Base-by-base conservation (phyloP, 345 rosid genomes). In the Ceriops zippeliana region DNA sequence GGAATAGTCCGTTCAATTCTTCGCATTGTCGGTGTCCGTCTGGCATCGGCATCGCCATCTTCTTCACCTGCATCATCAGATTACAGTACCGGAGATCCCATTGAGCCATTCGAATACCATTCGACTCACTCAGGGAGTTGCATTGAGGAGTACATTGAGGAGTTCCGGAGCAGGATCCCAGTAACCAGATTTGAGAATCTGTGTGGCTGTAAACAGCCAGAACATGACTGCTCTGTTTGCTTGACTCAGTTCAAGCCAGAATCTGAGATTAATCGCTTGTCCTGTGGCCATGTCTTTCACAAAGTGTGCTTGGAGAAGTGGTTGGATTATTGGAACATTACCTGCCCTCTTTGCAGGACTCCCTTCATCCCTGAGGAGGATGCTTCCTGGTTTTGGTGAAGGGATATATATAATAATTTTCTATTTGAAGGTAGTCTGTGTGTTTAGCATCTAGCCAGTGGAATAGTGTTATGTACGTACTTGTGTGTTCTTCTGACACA, bases 281-380 rank as follows among this genome's bases (percentile, higher is more conserved):
- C 81, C 6, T 89, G 96, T 51, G 96, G 92, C 10, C 96, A 87
- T 57, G 62, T 84, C 74, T 89, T 87, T 69, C 96, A 89, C 67
- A 89, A 83, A 69, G 70, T 73, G 61, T 89, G 96, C 76, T 65
- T 89, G 87, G 96, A 89, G 81, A 87, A 89, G 66, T 89, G 96
- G 92, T 61, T 87, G 80, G 83, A 84, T 38, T 87, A 86, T 37
- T 86, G 89, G 87, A 89, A 89, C 69, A 65, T 83, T 49, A 89
- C 96, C 15, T 89, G 96, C 69, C 96, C 96, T 42, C 76, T 83
- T 60, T 89, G 92, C 85, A 76, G 96, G 88, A 81, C 86, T 28
- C 89, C 89, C 5, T 69, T 86, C 71, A 74, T 89, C 13, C 77
- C 80, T 30, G 88, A 84, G 75, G 85, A 77, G 26, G 83, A 86